phyloP scores from a whole-genome alignment of 257 asterid genomes.

The Rhazya stricta region DNA sequence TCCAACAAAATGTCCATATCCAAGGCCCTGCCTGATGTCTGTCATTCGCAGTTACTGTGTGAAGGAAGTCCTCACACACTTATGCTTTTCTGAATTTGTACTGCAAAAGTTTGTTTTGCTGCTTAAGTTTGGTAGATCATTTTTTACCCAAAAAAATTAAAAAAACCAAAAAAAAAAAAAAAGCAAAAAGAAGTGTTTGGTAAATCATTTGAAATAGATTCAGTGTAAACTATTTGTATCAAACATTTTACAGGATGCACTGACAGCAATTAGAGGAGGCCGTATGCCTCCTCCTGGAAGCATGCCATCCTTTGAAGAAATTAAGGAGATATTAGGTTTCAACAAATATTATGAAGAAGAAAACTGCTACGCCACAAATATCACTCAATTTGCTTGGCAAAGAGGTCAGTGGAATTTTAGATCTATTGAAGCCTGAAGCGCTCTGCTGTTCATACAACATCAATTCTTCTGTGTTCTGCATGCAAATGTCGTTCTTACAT shows the following conservation, averaged over 20 bases:
- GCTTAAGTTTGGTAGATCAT: background rate
- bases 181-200: no score
- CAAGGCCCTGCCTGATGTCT: background rate
- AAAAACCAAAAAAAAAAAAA: no score
- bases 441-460: background rate
- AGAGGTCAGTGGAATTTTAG: conserved; percentile 37
- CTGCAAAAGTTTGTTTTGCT: background rate
- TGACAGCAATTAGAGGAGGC: conserved; percentile 81
- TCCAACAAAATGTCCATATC: background rate
- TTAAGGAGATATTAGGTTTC: conserved; percentile 82
- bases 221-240: conserved; percentile 9
- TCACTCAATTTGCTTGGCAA: conserved; percentile 31
- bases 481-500: background rate
- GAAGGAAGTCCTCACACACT: background rate
- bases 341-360: conserved; percentile 70
- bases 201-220: background rate
- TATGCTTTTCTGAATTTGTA: background rate
- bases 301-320: conserved; percentile 88
- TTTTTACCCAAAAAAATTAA: no score
- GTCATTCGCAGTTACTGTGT: background rate
- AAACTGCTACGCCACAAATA: conserved; percentile 38
- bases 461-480: background rate
- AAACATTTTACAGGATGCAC: conserved; percentile 58
- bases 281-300: conserved; percentile 89
- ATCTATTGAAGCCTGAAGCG: background rate